Percentiles rank a stretch among this genome's conserved stretches.
These are phyloP conservation scores for Candida mattraensis DNA, from an alignment of 805 yeast species.

Conservation along the genomic window DNA sequence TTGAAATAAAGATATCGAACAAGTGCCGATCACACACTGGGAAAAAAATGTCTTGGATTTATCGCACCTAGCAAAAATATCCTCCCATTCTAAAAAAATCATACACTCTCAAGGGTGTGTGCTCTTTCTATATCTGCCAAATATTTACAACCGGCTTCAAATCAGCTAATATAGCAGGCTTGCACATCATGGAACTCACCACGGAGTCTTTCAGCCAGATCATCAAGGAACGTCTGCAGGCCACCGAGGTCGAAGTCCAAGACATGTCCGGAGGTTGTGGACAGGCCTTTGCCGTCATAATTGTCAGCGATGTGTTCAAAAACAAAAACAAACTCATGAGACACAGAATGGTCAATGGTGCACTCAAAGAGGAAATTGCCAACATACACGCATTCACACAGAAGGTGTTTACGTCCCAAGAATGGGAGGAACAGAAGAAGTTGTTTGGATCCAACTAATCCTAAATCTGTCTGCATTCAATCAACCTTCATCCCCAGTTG, in stretches of 20 bases:
- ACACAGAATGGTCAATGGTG: constrained; percentile 79
- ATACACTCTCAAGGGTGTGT: neutral
- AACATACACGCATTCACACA: constrained; percentile 94
- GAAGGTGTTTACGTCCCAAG: constrained; percentile 83
- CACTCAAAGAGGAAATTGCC: constrained; percentile 81
- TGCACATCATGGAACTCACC: constrained; percentile 30
- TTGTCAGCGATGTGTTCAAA: constrained; percentile 67
- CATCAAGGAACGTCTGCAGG: constrained; percentile 57
- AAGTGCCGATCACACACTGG: neutral
- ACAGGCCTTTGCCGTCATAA: constrained; percentile 91
- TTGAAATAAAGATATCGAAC: neutral
- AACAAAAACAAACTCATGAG: constrained; percentile 85
- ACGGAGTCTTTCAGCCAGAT: constrained; percentile 43
- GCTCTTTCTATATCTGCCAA: no score
- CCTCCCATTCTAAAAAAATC: neutral
- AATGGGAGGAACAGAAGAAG: constrained; percentile 59
- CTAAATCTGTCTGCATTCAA: neutral
- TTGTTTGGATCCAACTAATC: constrained; percentile 16
- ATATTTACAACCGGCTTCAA: neutral
- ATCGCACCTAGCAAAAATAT: constrained; percentile 11
- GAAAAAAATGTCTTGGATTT: constrained; percentile 10
- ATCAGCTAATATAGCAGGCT: no score
- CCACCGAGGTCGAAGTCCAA: constrained; percentile 66
- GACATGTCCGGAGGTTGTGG: constrained; percentile 96
- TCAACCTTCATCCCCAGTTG: constrained; percentile 1